phyloP scores from a whole-genome alignment of 257 asterid genomes.

The Scutellaria baicalensis region DNA sequence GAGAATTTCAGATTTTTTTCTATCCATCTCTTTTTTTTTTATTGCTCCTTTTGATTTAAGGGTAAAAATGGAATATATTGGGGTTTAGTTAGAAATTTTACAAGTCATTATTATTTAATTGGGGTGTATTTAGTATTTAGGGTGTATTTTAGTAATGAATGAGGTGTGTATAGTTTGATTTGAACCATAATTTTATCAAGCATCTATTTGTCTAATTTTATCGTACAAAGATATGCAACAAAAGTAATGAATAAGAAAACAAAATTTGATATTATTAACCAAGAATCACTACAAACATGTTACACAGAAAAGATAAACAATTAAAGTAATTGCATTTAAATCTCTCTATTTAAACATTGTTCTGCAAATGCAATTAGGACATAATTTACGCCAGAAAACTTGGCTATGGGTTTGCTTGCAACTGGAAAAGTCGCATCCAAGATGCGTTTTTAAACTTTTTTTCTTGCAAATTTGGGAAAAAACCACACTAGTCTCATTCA shows the following conservation, averaged over 20 bases:
- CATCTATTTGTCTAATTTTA: background rate
- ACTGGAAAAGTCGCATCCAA: background rate
- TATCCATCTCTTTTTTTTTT: no score
- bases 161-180: no score
- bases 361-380: slow-evolving; percentile 5
- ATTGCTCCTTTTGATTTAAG: no score
- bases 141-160: no score
- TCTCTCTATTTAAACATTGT: background rate
- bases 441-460: background rate
- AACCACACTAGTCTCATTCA: slow-evolving; percentile 13
- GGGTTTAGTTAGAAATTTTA: no score
- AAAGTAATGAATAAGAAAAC: background rate
- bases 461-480: background rate
- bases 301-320: background rate
- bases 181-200: background rate
- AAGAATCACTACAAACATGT: background rate
- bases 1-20: no score
- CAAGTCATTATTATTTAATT: no score
- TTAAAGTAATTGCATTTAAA: background rate
- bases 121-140: no score
- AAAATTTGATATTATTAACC: background rate
- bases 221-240: background rate
- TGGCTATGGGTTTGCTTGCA: slow-evolving; percentile 9
- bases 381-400: slow-evolving; percentile 15
- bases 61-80: no score